Conservation (phyloP, 306 rosid genomes). For the Cucumis hystrix region DNA sequence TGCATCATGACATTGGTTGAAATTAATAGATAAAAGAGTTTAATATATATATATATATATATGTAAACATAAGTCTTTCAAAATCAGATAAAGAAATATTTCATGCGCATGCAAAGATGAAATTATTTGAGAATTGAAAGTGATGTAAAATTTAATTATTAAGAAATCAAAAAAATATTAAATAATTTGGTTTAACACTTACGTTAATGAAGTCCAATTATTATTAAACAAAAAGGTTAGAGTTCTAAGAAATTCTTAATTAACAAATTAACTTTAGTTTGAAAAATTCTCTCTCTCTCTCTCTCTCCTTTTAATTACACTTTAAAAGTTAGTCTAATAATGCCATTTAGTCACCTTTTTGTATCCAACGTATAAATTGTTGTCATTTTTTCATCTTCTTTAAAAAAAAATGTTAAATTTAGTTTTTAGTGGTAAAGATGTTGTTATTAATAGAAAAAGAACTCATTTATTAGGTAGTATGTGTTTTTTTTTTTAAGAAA, state of each 20-base stretch:
- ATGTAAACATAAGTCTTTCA: no score
- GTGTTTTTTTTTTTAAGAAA: no score
- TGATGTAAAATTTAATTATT: not conserved
- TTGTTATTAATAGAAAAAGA: not conserved
- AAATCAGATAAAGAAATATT: no score
- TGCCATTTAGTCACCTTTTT: not conserved
- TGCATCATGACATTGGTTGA: no score
- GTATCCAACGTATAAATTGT: not conserved
- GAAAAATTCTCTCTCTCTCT: not conserved
- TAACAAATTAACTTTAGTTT: not conserved
- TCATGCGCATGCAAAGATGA: not conserved
- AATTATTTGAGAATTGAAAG: not conserved
- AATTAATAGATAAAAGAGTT: not conserved
- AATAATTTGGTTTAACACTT: not conserved
- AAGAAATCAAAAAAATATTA: not conserved
- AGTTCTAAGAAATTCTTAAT: not conserved
- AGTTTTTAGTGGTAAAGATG: no score
- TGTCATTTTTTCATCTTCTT: not conserved
- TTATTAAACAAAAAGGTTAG: not conserved
- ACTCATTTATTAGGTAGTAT: not conserved
- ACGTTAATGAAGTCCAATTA: not conserved
- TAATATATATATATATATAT: no score
- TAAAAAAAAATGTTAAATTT: not conserved
- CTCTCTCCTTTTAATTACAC: not conserved
- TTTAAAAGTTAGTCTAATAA: not conserved